These are phyloP conservation scores for Datisca glomerata DNA, from an alignment of 306 rosid species.

Conservation along the genomic window DNA sequence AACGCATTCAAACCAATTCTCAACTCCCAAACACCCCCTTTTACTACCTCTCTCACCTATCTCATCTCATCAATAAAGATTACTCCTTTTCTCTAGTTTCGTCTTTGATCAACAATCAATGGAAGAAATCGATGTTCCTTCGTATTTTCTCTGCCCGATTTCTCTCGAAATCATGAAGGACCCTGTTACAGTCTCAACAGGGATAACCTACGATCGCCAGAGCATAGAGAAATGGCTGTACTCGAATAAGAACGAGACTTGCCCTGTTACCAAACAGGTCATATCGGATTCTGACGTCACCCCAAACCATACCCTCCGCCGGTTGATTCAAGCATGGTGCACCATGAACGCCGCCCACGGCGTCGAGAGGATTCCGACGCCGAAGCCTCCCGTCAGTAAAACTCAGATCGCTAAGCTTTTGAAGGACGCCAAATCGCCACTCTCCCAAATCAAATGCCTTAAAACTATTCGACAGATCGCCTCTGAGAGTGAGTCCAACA, in stretches of 20 bases:
- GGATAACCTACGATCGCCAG: constrained; percentile 68
- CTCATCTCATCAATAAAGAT: too few relatives aligned
- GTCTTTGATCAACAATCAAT: constrained; percentile 3
- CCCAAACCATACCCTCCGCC: constrained; percentile 77
- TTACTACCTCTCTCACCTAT: too few relatives aligned
- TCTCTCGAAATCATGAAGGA: constrained; percentile 77
- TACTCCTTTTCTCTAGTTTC: background rate
- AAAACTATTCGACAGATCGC: constrained; percentile 34
- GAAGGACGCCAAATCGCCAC: constrained; percentile 33
- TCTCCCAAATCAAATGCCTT: constrained; percentile 22
- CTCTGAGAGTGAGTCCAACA: constrained; percentile 42
- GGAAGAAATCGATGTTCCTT: constrained; percentile 59
- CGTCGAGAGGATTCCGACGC: constrained; percentile 64
- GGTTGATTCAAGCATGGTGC: constrained; percentile 78
- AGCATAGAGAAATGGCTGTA: constrained; percentile 78
- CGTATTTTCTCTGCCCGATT: constrained; percentile 62
- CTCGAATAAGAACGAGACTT: constrained; percentile 29
- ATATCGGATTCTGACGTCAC: constrained; percentile 33
- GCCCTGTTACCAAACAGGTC: constrained; percentile 63
- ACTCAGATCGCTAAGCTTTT: constrained; percentile 31
- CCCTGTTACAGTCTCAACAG: constrained; percentile 60
- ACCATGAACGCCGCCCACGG: constrained; percentile 60
- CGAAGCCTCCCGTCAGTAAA: constrained; percentile 42
- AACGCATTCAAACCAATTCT: background rate
- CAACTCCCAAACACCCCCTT: too few relatives aligned